phyloP scores from a whole-genome alignment of 108 stramenopile species.

The Skeletonema costatum region DNA sequence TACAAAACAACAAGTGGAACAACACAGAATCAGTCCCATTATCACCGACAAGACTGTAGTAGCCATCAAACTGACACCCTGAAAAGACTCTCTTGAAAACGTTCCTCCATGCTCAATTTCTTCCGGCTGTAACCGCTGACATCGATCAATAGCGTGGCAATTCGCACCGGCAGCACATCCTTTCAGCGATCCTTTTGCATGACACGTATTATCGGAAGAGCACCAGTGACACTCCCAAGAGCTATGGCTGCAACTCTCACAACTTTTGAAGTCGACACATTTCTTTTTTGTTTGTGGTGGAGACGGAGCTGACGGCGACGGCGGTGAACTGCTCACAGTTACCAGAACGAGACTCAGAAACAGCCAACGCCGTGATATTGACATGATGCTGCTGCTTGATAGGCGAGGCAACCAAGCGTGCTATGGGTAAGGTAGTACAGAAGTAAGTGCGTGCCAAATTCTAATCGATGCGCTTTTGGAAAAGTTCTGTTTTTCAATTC shows the following conservation, averaged over 20 bases:
- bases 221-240: constrained; percentile 57
- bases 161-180: constrained; percentile 81
- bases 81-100: constrained; percentile 35
- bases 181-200: constrained; percentile 77
- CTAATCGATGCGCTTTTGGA: too few species aligned
- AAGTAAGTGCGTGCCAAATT: too few species aligned
- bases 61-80: constrained; percentile 45
- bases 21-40: constrained; percentile 48
- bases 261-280: constrained; percentile 32
- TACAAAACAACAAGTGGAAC: constrained; percentile 57
- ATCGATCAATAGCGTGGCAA: constrained; percentile 84
- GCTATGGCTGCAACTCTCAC: constrained; percentile 26
- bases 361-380: too few species aligned
- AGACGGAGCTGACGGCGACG: too few species aligned
- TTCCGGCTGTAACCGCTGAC: constrained; percentile 70
- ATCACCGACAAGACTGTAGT: constrained; percentile 37
- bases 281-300: too few species aligned
- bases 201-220: constrained; percentile 65
- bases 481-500: too few species aligned
- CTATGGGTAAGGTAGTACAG: too few species aligned
- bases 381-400: too few species aligned
- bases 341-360: too few species aligned
- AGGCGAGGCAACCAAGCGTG: too few species aligned
- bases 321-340: too few species aligned
- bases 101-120: constrained; percentile 25